Base-by-base conservation (phyloP, 306 rosid genomes). In the Rosa rugosa region DNA sequence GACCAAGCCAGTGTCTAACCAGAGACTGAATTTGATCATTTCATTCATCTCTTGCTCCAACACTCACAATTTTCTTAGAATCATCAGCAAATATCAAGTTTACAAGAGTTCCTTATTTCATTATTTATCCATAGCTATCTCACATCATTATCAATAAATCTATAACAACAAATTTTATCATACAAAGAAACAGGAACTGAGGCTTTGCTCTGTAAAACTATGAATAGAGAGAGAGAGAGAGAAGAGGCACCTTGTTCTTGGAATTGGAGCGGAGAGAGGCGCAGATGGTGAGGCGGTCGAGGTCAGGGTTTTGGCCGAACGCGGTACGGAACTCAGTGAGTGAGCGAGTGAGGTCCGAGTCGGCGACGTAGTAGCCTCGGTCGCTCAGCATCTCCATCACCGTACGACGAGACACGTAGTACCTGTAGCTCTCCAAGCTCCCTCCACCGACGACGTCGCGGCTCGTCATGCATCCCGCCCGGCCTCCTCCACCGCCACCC, bases 351-450 rank as follows among this genome's bases (percentile, higher is more conserved):
- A 89, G 79, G 17, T 87, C 86, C 0, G 81, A 45, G 27, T 68
- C 69, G 2, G 80, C 49, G 23, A 89, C 90, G n/a, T 50, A 79
- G 79, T 85, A 89, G 69, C 93, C 88, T 64, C 90, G 82, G 57
- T 85, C 93, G 1, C 6, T 51, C 5, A 89, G 89, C 93, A 89
- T 87, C 22, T 89, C 90, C 54, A 76, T 10, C 25, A 75, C 72
- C 22, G 89, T 89, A 47, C 46, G 74, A 14, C 85, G 83, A 12
- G 73, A 72, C 38, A 67, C 25, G 68, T 46, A 89, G 85, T 74
- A 87, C 5, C 90, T 79, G 20, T 22, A 38, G 74, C 90, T 85
- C 77, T 81, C 89, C 22, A 80, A n/a, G 78, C 49, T 60, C 44
- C 81, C 72, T 11, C 14, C 13, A 5, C 57, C 80, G 3, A 16